Base-by-base conservation (phyloP, 2,329 filamentous ascomycete species). In the Pseudogymnoascus sp. region DNA sequence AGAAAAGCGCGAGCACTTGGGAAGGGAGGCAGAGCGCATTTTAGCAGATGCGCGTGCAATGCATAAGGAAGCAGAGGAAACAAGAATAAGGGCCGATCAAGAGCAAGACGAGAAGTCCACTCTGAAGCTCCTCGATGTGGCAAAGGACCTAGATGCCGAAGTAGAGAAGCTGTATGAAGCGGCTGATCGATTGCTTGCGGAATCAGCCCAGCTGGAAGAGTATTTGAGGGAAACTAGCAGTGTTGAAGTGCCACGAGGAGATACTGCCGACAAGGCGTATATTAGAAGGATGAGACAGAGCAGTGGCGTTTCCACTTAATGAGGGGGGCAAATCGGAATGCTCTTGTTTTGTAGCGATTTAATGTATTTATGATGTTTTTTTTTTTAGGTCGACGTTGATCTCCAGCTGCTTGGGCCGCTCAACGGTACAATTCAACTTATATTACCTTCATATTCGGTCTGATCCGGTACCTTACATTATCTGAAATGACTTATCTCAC, bases 391-490 rank as follows among this genome's bases (percentile, higher is more conserved):
- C 27, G 27, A 29, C 27, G 48, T 29, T 55, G 48, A 55, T 55
- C 27, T 55, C 48, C 48, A 33, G 48, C 5, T 4, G 27, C 15
- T 18, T 55, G 48, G 45, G 48, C 33, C 27, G 9, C n/a, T 18
- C 9, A 33, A 55, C n/a, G 3, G 8, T 10, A 55, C 27, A 55
- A 55, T 55, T 55, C 29, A 55, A 55, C 48, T 55, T 55, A 33
- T 55, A 55, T 55, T 55, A 55, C 31, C 48, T 33, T 55, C 15
- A 12, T 1, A 33, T 10, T 33, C 27, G n/a, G 27, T 55, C 27
- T 55, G 48, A 55, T 55, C 48, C n/a, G 48, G 48, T 55, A 18
- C 29, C 48, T 55, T 55, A 18, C 27, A 55, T 55, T 55, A 55
- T 55, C 48, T 55, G 9, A 55, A 13, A 33, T 55, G 48, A 55